These are phyloP conservation scores for Metschnikowia koreensis DNA, from an alignment of 805 yeast genomes.

Conservation along the genomic window DNA sequence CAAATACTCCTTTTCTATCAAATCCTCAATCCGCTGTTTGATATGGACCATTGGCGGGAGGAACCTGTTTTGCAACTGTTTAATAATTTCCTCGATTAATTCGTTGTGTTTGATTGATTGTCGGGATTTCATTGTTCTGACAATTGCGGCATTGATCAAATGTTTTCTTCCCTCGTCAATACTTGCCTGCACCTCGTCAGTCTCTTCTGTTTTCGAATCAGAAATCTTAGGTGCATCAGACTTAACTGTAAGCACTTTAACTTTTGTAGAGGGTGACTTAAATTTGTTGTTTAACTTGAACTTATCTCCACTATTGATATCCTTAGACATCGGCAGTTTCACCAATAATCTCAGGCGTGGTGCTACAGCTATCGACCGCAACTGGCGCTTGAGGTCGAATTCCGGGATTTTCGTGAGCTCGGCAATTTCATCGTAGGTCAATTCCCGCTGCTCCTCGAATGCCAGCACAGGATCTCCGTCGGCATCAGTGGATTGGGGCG, in stretches of 20 bases:
- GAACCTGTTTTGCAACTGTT: constrained; percentile 60
- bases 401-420: constrained; percentile 70
- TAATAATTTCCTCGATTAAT: constrained; percentile 62
- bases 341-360: constrained; percentile 73
- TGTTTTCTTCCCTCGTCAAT: constrained; percentile 62
- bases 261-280: constrained; percentile 62
- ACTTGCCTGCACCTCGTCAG: constrained; percentile 51
- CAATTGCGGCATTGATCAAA: constrained; percentile 82
- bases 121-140: constrained; percentile 80
- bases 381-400: constrained; percentile 68
- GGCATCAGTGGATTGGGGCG: constrained; percentile 36
- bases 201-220: constrained; percentile 52
- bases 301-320: constrained; percentile 58
- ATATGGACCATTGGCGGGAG: constrained; percentile 65
- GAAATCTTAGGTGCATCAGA: constrained; percentile 18
- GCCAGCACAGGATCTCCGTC: constrained; percentile 35
- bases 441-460: constrained; percentile 50
- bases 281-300: constrained; percentile 70
- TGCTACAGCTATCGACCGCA: constrained; percentile 82
- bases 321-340: constrained; percentile 74
- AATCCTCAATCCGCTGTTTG: constrained; percentile 68
- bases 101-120: constrained; percentile 61
- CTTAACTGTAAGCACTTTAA: constrained; percentile 71
- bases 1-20: constrained; percentile 79
- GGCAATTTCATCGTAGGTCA: constrained; percentile 61